Conservation (phyloP, 331 rosid species). For the Rosa hybrid region DNA sequence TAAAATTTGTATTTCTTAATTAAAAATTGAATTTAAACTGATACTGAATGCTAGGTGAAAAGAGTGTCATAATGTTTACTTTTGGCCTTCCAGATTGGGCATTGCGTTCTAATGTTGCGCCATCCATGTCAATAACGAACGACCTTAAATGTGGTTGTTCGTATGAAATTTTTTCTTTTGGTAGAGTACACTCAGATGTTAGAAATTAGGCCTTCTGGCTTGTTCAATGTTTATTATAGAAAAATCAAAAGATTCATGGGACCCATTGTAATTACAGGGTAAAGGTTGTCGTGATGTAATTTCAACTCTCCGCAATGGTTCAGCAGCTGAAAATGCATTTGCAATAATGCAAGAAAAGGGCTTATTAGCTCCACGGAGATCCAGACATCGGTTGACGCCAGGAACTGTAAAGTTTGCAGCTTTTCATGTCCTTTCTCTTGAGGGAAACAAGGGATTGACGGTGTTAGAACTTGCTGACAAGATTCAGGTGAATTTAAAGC, state of each 20-base stretch:
- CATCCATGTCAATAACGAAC: neutral
- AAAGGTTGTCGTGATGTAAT: slow-evolving; percentile 74
- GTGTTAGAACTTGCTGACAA: slow-evolving; percentile 96
- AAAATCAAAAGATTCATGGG: slow-evolving; percentile 1
- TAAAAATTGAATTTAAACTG: slow-evolving; percentile 3
- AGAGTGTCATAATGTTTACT: neutral
- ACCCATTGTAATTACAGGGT: slow-evolving; percentile 51
- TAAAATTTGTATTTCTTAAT: neutral
- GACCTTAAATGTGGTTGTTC: neutral
- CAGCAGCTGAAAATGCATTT: slow-evolving; percentile 96
- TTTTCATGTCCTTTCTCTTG: slow-evolving; percentile 94
- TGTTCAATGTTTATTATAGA: neutral
- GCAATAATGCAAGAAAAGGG: slow-evolving; percentile 94
- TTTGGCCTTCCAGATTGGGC: neutral
- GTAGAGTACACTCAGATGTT: neutral
- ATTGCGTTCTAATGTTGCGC: neutral
- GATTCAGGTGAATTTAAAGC: slow-evolving; percentile 68
- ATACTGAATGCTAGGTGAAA: neutral
- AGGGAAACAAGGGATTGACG: slow-evolving; percentile 89
- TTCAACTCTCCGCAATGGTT: slow-evolving; percentile 91
- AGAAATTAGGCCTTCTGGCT: neutral
- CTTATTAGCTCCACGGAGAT: slow-evolving; percentile 80
- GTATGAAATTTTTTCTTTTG: neutral
- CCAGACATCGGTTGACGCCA: slow-evolving; percentile 96
- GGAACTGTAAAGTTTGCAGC: slow-evolving; percentile 99